Evolutionary conservation across 176 grass and related monocot genomes (phyloP).

Genomic region (Tuctoria greenei): DNA sequence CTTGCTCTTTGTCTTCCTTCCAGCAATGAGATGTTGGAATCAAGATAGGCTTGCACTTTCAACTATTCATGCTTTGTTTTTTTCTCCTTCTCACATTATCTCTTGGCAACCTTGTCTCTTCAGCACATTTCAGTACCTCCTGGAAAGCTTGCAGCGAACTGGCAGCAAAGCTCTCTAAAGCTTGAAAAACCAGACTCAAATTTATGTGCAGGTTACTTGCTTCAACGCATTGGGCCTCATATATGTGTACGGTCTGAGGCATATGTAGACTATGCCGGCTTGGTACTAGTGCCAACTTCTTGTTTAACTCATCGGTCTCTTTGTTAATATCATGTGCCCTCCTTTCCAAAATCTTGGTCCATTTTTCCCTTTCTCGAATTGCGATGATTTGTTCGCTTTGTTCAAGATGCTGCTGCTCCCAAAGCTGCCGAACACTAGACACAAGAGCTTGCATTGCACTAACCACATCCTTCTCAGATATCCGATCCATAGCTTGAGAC

Average conservation of each 20-base stretch:
- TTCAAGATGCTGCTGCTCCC: conserved; percentile 59
- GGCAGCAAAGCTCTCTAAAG: conserved; percentile 52
- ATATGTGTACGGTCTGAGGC: conserved; percentile 14
- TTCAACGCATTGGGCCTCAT: conserved; percentile 41
- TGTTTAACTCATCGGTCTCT: conserved; percentile 65
- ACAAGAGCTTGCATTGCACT: conserved; percentile 66
- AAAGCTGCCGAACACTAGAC: conserved; percentile 46
- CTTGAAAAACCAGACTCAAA: conserved; percentile 54
- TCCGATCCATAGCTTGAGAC: conserved; percentile 72
- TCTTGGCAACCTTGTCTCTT: conserved; percentile 27
- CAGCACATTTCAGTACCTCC: conserved; percentile 44
- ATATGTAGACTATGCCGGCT: conserved; percentile 39
- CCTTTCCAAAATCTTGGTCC: conserved; percentile 55
- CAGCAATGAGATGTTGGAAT: neutral
- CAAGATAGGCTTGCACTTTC: no score
- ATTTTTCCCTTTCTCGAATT: conserved; percentile 63
- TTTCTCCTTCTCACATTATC: conserved; percentile 38
- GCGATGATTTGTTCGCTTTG: conserved; percentile 43
- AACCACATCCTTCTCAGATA: conserved; percentile 71
- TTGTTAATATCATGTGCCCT: conserved; percentile 63
- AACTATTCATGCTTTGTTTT: no score
- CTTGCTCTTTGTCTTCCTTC: neutral
- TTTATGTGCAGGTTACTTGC: conserved; percentile 49
- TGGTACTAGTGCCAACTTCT: conserved; percentile 58
- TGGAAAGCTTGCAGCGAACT: conserved; percentile 58